phyloP scores from a whole-genome alignment of 805 yeast genomes.

The Suhomyces xylopsoci region DNA sequence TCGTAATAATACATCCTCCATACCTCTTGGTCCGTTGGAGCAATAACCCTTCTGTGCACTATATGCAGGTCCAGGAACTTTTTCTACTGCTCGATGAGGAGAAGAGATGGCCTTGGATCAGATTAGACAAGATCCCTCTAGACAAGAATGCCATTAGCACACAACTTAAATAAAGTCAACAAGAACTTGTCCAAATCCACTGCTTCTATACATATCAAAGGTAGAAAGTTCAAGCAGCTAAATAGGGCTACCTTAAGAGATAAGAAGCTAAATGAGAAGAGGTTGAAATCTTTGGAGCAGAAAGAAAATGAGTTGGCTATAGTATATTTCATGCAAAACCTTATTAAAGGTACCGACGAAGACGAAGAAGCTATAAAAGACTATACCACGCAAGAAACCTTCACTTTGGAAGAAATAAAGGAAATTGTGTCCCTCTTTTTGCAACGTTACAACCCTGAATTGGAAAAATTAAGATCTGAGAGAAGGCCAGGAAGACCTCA shows the following conservation, averaged over 20 bases:
- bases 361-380: conserved; percentile 3
- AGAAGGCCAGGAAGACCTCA: conserved; percentile 91
- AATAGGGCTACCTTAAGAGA: conserved; percentile 87
- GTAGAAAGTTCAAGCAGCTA: conserved; percentile 81
- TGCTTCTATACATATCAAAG: conserved; percentile 75
- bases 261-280: conserved; percentile 59
- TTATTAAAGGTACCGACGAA: conserved; percentile 28
- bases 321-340: conserved; percentile 57
- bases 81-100: background rate
- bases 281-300: conserved; percentile 54
- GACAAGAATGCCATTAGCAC: conserved; percentile 61
- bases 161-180: conserved; percentile 62
- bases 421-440: conserved; percentile 60
- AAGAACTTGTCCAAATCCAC: conserved; percentile 55
- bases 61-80: background rate
- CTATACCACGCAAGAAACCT: conserved; percentile 35
- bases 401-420: conserved; percentile 57
- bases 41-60: background rate
- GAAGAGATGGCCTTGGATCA: background rate
- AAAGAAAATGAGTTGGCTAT: conserved; percentile 60
- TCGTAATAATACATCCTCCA: background rate
- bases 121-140: background rate
- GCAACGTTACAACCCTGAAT: conserved; percentile 70
- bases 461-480: conserved; percentile 53
- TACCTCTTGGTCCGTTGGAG: background rate